Evolutionary conservation across 352 stramenopile genomes (phyloP), one percentile per base, ranked within the genome.

Genomic region (Sclerospora graminicola): DNA sequence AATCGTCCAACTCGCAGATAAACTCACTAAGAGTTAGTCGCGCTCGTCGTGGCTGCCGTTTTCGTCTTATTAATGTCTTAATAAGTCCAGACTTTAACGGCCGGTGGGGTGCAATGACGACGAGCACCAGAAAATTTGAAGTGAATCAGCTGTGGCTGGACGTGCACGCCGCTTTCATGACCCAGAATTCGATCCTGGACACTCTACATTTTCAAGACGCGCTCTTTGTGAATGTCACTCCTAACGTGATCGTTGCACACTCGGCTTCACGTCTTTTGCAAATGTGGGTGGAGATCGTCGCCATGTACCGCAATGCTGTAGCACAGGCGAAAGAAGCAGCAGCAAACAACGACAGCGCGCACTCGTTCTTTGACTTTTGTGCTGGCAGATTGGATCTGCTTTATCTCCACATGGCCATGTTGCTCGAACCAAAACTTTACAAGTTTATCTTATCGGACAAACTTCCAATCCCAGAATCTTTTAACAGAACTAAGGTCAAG

Each of bases 41-140:
- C 14, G 44, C 66, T 6, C 69, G 66, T 16, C 73, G 73, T 27
- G 63, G 69, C 28, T 85, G 73, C 33, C 70, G 70, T 38, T 85
- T 85, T 51, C 73, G 73, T 26, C 53, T 85, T 10, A 78, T 85
- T 23, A 85, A 85, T 40, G 66, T 80, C 30, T 51, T 85, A 28
- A 48, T 83, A 18, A 83, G 66, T 48, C 63, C 67, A 24, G 57
- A 71, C 7, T 85, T 82, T 31, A 70, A 64, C 33, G 39, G 41
- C 5, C 67, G 69, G 4, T 85, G 73, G 73, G 20, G 26, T 14
- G 67, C 81, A 20, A 82, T 83, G 66, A 30, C 36, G 57, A 45
- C 48, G 8, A 23, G 52, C 54, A 26, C 21, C 16, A 24, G 41
- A 6, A 26, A 49, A n/a, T 16, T 60, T 9, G 42, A 66, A 20